Percentiles rank a stretch among this genome's conserved stretches.
Evolutionary conservation across 805 yeast genomes (phyloP).

Genomic region (Candida sanyiensis): DNA sequence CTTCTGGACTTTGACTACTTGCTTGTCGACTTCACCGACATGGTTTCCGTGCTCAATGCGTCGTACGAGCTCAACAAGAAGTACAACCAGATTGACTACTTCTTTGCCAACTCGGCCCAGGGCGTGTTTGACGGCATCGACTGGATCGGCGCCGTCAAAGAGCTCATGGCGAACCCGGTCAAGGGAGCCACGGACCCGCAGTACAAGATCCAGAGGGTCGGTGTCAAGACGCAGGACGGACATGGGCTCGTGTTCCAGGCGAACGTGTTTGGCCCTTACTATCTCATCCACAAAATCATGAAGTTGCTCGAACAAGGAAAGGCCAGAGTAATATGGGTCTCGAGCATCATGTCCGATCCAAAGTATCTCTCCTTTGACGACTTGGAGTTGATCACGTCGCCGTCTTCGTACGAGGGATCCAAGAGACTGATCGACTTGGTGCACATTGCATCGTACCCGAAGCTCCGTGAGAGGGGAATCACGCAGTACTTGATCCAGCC

Average conservation of each 20-base stretch:
- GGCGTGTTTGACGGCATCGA: slow-evolving; percentile 84
- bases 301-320: slow-evolving; percentile 48
- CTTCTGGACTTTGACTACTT: slow-evolving; percentile 80
- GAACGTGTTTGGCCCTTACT: slow-evolving; percentile 95
- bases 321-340: slow-evolving; percentile 77
- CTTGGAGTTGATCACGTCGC: slow-evolving; percentile 57
- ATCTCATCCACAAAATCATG: slow-evolving; percentile 60
- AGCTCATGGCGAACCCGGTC: slow-evolving; percentile 60
- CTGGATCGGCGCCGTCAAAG: slow-evolving; percentile 72
- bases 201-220: slow-evolving; percentile 76
- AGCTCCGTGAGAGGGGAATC: slow-evolving; percentile 48
- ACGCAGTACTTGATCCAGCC: slow-evolving; percentile 83
- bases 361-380: slow-evolving; percentile 70
- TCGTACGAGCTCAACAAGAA: slow-evolving; percentile 61
- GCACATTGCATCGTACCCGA: slow-evolving; percentile 63
- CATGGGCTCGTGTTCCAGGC: slow-evolving; percentile 90
- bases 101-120: slow-evolving; percentile 86
- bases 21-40: slow-evolving; percentile 81
- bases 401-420: slow-evolving; percentile 84
- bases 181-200: slow-evolving; percentile 85
- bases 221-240: slow-evolving; percentile 70
- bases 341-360: slow-evolving; percentile 77
- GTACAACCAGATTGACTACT: slow-evolving; percentile 64
- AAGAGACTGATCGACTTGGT: slow-evolving; percentile 80
- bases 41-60: slow-evolving; percentile 79